phyloP scores from a whole-genome alignment of 352 stramenopile genomes.

The Phytophthora brassicae region DNA sequence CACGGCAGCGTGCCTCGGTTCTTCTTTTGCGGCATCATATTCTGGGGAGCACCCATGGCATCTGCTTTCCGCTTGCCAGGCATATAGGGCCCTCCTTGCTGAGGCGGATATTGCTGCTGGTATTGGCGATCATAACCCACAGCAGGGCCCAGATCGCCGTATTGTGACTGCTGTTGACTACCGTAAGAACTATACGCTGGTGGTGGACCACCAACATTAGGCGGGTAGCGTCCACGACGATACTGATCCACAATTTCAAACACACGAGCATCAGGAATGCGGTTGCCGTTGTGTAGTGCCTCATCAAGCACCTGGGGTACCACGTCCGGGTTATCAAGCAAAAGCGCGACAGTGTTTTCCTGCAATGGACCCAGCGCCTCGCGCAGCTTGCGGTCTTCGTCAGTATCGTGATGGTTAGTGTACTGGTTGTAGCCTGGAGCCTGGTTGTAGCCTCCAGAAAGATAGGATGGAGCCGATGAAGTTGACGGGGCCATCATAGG shows the following conservation, averaged over 20 bases:
- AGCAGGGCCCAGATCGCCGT: constrained; percentile 34
- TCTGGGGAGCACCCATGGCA: constrained; percentile 30
- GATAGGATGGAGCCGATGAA: constrained; percentile 11
- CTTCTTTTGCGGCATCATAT: constrained; percentile 48
- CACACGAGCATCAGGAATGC: constrained; percentile 73
- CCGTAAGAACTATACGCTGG: constrained; percentile 48
- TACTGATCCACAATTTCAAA: constrained; percentile 78
- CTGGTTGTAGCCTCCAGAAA: constrained; percentile 25
- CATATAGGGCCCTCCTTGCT: constrained; percentile 37
- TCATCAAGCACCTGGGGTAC: constrained; percentile 80
- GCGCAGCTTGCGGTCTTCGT: constrained; percentile 61
- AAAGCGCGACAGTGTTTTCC: constrained; percentile 66
- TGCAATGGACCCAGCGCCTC: constrained; percentile 71
- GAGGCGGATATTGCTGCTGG: constrained; percentile 30
- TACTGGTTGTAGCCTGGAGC: constrained; percentile 29
- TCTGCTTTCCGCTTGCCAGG: constrained; percentile 49
- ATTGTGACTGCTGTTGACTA: constrained; percentile 42
- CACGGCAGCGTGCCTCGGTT: constrained; percentile 51
- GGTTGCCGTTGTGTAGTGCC: constrained; percentile 75
- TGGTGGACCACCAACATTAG: constrained; percentile 28
- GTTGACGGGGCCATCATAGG: constrained; percentile 22
- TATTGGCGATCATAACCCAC: constrained; percentile 32
- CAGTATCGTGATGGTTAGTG: constrained; percentile 40
- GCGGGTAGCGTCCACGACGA: constrained; percentile 41
- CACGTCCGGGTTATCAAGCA: constrained; percentile 76